Base-by-base conservation (phyloP, 2,329 filamentous ascomycete genomes). In the Penicillium sp. region DNA sequence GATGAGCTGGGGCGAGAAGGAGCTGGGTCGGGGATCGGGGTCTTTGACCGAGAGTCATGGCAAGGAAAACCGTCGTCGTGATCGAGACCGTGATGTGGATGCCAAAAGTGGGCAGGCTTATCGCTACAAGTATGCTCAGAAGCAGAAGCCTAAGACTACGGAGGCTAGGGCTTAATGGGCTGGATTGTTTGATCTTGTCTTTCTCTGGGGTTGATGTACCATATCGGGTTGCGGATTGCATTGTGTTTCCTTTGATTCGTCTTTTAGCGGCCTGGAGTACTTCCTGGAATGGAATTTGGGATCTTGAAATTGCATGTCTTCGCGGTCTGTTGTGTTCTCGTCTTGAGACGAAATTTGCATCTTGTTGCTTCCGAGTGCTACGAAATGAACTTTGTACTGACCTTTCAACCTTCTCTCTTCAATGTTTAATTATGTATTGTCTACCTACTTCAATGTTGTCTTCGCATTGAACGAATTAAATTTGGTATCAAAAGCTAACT, bases 1-100 rank as follows among this genome's bases (percentile, higher is more conserved):
- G 68, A 69, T 66, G 66, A 65, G 63, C 3, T 75, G 72, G 72
- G 74, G 74, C 0, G 72, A 76, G 60, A 73, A 74, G 50, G 74
- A 77, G 41, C 50, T 74, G 45, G 71, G 71, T 31, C 56, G 48
- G 21, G 62, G 63, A 1, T 51, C 61, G 7, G 57, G 55, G 5
- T 23, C 46, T 23, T 25, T 65, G 3, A 58, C 58, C 6, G 59
- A 65, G 23, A 47, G 35, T 16, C 10, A 23, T 6, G 18, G 54
- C 16, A 67, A 67, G 48, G 65, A 64, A 35, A 62, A 62, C 16
- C 50, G 60, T 9, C 64, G 65, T 40, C 61, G 63, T 16, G 62
- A 62, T 21, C 29, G 39, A 18, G 48, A 32, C 15, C 44, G 44
- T 46, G 44, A 44, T 44, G 64, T 57, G 2, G 60, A 65, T 47